These are phyloP conservation scores for Acorus gramineus DNA, from an alignment of 106 monocot species.

Conservation along the genomic window DNA sequence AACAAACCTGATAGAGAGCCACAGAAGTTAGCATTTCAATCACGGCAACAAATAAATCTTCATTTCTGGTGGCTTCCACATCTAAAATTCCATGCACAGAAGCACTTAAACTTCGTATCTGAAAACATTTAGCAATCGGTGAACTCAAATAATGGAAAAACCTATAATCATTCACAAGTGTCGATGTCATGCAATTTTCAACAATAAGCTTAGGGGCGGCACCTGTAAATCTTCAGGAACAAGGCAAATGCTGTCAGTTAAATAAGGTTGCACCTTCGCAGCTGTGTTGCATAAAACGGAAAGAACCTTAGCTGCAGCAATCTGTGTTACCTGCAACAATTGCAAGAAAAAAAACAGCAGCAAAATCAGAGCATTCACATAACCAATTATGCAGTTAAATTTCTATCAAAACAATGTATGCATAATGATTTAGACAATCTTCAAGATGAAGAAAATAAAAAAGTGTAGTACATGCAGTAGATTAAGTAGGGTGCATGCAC, in stretches of 20 bases:
- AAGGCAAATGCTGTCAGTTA: slow-evolving; percentile 36
- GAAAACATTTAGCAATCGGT: slow-evolving; percentile 3
- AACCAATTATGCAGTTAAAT: too few relatives aligned
- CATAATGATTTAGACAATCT: too few relatives aligned
- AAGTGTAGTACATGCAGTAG: too few relatives aligned
- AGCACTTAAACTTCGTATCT: slow-evolving; percentile 30
- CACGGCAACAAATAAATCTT: slow-evolving; percentile 22
- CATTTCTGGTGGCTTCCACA: slow-evolving; percentile 23
- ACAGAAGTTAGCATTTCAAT: slow-evolving; percentile 49
- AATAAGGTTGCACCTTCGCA: slow-evolving; percentile 31
- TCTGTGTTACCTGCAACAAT: slow-evolving; percentile 45
- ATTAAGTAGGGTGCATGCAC: too few relatives aligned
- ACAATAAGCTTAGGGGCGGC: neutral
- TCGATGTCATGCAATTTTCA: neutral
- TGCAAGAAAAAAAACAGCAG: neutral
- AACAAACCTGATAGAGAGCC: slow-evolving; percentile 63
- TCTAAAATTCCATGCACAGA: slow-evolving; percentile 31
- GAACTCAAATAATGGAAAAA: neutral
- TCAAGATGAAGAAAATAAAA: too few relatives aligned
- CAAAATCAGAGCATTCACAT: neutral
- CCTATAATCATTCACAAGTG: neutral
- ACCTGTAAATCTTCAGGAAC: slow-evolving; percentile 53
- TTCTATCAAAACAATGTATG: too few relatives aligned
- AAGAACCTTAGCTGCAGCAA: slow-evolving; percentile 48
- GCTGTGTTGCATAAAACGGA: slow-evolving; percentile 41